phyloP scores from a whole-genome alignment of 208 protist genomes.

The Trypanosoma rangeli region DNA sequence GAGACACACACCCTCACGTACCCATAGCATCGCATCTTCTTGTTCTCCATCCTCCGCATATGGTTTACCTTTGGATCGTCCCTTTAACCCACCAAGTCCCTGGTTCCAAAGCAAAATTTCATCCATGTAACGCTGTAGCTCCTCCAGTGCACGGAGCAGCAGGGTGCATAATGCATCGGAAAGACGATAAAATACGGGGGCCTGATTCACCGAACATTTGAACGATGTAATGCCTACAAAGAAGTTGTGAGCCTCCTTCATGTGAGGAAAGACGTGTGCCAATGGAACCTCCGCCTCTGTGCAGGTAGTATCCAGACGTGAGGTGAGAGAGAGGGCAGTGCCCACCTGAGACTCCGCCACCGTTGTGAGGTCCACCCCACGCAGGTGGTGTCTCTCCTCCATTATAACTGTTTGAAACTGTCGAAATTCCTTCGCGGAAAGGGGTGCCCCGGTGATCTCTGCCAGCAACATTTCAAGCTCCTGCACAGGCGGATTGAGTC shows the following conservation, averaged over 20 bases:
- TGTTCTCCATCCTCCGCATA: background rate
- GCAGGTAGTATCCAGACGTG: conserved; percentile 64
- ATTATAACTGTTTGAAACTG: conserved; percentile 64
- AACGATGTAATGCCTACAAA: conserved; percentile 42
- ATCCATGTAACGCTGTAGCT: conserved; percentile 21
- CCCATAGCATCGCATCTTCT: conserved; percentile 14
- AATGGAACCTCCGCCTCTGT: conserved; percentile 51
- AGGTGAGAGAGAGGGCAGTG: conserved; percentile 57
- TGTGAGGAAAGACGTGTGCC: conserved; percentile 43
- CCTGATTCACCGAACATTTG: conserved; percentile 22
- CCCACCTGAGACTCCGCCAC: conserved; percentile 41
- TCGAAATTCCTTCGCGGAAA: conserved; percentile 48
- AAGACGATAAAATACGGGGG: conserved; percentile 30
- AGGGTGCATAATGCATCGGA: conserved; percentile 23
- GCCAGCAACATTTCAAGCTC: conserved; percentile 53
- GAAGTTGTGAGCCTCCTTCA: conserved; percentile 63
- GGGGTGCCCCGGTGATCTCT: conserved; percentile 56
- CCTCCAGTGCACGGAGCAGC: conserved; percentile 16
- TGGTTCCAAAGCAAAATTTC: background rate
- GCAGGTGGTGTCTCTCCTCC: conserved; percentile 64
- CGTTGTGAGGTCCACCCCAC: conserved; percentile 46
- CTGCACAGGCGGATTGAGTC: conserved; percentile 28
- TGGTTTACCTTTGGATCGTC: background rate
- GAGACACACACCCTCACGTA: conserved; percentile 2
- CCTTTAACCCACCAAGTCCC: background rate